Conservation (phyloP, 495 filamentous ascomycete genomes). For the Glarea lozoyensis region DNA sequence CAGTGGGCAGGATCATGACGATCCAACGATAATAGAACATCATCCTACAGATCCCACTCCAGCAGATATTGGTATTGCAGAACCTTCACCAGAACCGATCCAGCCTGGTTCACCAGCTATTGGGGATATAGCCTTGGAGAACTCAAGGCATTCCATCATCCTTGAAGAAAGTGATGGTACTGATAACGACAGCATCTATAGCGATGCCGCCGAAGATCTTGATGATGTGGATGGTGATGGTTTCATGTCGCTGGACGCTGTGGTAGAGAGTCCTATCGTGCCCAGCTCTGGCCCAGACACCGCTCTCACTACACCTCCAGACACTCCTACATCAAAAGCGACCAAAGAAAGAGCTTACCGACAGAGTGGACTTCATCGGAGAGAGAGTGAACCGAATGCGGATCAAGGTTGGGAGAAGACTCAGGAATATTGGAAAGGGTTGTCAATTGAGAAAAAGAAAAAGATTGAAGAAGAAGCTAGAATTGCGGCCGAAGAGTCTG, state of each 20-base stretch:
- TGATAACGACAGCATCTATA: constrained; percentile 59
- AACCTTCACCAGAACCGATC: constrained; percentile 23
- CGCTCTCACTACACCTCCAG: constrained; percentile 8
- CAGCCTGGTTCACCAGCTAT: constrained; percentile 20
- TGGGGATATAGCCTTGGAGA: constrained; percentile 20
- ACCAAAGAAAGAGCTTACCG: constrained; percentile 12
- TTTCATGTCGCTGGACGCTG: constrained; percentile 77
- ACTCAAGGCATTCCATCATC: constrained; percentile 5
- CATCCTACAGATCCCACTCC: constrained; percentile 23
- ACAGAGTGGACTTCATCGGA: constrained; percentile 8
- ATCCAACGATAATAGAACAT: constrained; percentile 6
- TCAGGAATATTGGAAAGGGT: constrained; percentile 54
- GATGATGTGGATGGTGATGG: constrained; percentile 60
- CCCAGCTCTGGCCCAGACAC: constrained; percentile 3
- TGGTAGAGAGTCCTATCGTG: constrained; percentile 48
- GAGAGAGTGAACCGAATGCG: constrained; percentile 18
- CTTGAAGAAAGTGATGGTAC: constrained; percentile 20
- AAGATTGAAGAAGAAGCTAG: constrained; percentile 47
- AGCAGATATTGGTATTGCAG: constrained; percentile 29
- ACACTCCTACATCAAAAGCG: constrained; percentile 12
- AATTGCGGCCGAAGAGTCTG: constrained; percentile 38
- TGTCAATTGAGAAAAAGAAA: constrained; percentile 47
- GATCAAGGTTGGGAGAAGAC: constrained; percentile 51
- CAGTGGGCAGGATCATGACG: constrained; percentile 15
- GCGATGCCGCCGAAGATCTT: constrained; percentile 77